These are phyloP conservation scores for Aspergillus tanneri DNA, from an alignment of 2,329 filamentous ascomycete species.

Conservation along the genomic window DNA sequence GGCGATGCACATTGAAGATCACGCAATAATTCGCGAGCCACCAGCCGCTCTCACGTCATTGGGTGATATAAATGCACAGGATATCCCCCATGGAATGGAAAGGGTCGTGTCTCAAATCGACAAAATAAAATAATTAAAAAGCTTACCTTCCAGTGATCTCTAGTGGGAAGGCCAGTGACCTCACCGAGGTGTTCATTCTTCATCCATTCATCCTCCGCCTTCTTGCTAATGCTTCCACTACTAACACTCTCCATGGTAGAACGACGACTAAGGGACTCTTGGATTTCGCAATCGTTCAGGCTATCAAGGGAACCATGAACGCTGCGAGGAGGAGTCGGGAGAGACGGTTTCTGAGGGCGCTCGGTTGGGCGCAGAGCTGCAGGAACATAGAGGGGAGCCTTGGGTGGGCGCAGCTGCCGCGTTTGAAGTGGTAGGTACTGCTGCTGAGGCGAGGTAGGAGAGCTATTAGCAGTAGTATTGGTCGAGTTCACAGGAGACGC, in stretches of 20 bases:
- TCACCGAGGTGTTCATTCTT: conserved; percentile 54
- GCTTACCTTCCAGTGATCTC: conserved; percentile 66
- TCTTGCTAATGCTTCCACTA: conserved; percentile 44
- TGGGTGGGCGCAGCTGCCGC: conserved; percentile 59
- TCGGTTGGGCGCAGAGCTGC: conserved; percentile 63
- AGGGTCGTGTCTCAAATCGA: not conserved
- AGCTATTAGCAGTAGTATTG: conserved; percentile 53
- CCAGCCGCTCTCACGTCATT: conserved; percentile 22
- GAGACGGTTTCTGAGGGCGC: conserved; percentile 46
- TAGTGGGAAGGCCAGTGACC: conserved; percentile 59
- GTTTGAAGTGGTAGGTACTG: conserved; percentile 46
- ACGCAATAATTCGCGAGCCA: conserved; percentile 28
- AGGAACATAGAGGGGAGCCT: conserved; percentile 62
- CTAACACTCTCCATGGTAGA: conserved; percentile 43
- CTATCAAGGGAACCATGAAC: conserved; percentile 56
- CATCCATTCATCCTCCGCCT: conserved; percentile 54
- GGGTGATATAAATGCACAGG: conserved; percentile 22
- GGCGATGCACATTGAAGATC: conserved; percentile 14
- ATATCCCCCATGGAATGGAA: conserved; percentile 2
- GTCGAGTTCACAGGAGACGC: conserved; percentile 48
- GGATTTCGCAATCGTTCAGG: conserved; percentile 37
- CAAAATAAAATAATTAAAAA: conserved; percentile 5
- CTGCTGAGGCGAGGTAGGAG: conserved; percentile 52
- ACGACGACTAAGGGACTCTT: conserved; percentile 38
- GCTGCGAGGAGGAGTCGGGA: conserved; percentile 53